Conservation (phyloP, 2,329 filamentous ascomycete genomes). For the Aspergillus clavatus region DNA sequence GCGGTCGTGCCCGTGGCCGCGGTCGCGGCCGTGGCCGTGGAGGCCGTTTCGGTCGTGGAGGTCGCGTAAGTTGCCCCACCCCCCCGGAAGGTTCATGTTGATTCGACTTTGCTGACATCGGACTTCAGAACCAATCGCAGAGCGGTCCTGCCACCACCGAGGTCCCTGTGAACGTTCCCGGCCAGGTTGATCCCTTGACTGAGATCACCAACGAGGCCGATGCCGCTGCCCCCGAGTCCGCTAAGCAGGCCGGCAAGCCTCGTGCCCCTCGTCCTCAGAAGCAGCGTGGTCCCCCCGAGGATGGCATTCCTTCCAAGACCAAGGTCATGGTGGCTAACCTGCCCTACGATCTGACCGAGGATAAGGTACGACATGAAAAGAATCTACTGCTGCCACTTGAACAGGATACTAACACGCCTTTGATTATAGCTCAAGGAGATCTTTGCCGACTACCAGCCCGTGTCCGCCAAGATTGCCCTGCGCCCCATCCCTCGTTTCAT, state of each 20-base stretch:
- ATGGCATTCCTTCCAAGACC: slow-evolving; percentile 96
- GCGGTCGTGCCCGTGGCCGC: slow-evolving; percentile 59
- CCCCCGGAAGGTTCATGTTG: no score
- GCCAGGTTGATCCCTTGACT: slow-evolving; percentile 16
- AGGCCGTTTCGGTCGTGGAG: slow-evolving; percentile 64
- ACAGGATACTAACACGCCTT: slow-evolving; percentile 22
- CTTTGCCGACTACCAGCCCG: slow-evolving; percentile 85
- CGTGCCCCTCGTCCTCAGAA: slow-evolving; percentile 56
- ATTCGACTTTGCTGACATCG: background rate
- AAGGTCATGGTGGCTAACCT: slow-evolving; percentile 99
- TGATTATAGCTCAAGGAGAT: slow-evolving; percentile 82
- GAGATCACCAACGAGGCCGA: slow-evolving; percentile 30
- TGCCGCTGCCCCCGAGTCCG: slow-evolving; percentile 36
- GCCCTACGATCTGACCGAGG: slow-evolving; percentile 95
- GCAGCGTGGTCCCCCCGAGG: slow-evolving; percentile 92
- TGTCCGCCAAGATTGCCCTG: slow-evolving; percentile 96
- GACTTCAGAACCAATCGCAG: slow-evolving; percentile 15
- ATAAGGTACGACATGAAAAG: slow-evolving; percentile 63
- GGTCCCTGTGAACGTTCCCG: slow-evolving; percentile 14
- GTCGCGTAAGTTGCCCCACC: slow-evolving; percentile 46
- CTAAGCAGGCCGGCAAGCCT: slow-evolving; percentile 36
- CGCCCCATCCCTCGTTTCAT: slow-evolving; percentile 98
- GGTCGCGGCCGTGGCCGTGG: slow-evolving; percentile 62
- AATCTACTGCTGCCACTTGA: slow-evolving; percentile 2
- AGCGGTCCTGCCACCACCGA: slow-evolving; percentile 27